These are phyloP conservation scores for Fusarium sp. DNA, from an alignment of 2,329 filamentous ascomycete species.

Conservation along the genomic window DNA sequence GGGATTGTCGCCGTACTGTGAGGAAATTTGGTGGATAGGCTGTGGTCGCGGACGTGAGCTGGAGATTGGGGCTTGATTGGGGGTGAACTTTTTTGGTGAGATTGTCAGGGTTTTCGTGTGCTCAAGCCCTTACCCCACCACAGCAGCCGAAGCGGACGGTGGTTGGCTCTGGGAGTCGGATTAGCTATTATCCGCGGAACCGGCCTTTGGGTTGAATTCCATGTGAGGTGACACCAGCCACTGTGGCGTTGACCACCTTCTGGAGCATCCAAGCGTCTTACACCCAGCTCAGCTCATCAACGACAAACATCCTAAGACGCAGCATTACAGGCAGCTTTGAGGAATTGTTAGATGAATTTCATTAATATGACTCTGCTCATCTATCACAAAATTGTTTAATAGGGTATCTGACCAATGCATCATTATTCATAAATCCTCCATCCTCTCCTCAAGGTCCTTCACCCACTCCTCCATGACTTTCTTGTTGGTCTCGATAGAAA, in stretches of 20 bases:
- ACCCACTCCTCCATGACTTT: constrained; percentile 91
- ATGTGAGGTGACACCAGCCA: constrained; percentile 10
- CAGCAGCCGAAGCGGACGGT: constrained; percentile 26
- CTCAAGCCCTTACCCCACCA: constrained; percentile 43
- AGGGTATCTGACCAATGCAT: constrained; percentile 47
- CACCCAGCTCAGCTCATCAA: too few species aligned
- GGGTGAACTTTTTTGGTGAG: constrained; percentile 44
- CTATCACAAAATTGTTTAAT: constrained; percentile 28
- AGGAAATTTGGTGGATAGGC: constrained; percentile 43
- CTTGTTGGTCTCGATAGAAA: constrained; percentile 80
- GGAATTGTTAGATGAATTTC: background rate
- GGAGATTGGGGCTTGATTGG: constrained; percentile 42
- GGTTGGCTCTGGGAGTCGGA: constrained; percentile 3
- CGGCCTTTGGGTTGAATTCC: background rate
- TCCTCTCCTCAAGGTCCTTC: constrained; percentile 82
- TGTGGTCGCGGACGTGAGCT: constrained; percentile 45
- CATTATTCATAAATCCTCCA: constrained; percentile 66
- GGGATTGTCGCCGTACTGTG: constrained; percentile 41
- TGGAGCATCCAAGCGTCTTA: background rate
- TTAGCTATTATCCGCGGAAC: constrained; percentile 9
- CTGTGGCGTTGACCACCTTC: constrained; percentile 25
- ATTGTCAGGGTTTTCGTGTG: constrained; percentile 46
- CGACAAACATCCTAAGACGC: background rate
- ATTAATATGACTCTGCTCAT: background rate
- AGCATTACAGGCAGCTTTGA: background rate